These are phyloP conservation scores for Purshia tridentata DNA, from an alignment of 306 rosid species.

Conservation along the genomic window DNA sequence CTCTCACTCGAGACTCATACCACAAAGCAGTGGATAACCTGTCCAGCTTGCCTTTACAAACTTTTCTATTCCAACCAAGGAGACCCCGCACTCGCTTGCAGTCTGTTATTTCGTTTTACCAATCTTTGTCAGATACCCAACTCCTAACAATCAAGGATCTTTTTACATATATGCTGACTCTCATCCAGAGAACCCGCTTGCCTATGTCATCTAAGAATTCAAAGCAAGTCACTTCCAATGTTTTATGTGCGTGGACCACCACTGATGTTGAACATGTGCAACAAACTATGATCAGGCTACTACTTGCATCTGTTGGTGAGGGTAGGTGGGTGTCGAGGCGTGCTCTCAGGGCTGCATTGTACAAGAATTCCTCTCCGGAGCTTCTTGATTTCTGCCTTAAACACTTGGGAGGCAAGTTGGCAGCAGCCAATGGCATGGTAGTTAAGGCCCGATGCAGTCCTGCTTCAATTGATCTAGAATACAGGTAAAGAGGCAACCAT, in stretches of 20 bases:
- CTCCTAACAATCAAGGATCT: conserved; percentile 58
- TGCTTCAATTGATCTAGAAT: conserved; percentile 43
- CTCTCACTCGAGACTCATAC: conserved; percentile 56
- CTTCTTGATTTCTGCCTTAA: conserved; percentile 62
- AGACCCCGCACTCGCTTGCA: conserved; percentile 43
- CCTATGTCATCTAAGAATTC: conserved; percentile 13
- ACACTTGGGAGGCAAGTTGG: conserved; percentile 50
- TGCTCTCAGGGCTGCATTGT: conserved; percentile 57
- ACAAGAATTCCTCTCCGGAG: conserved; percentile 47
- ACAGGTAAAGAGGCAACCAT: conserved; percentile 39
- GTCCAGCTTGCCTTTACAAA: conserved; percentile 39
- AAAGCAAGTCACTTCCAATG: conserved; percentile 23
- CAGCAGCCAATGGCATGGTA: conserved; percentile 45
- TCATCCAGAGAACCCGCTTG: conserved; percentile 22
- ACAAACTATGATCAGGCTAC: conserved; percentile 50
- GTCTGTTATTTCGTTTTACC: conserved; percentile 53
- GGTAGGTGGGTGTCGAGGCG: conserved; percentile 50
- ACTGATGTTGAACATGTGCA: conserved; percentile 57
- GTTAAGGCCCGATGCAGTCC: conserved; percentile 51
- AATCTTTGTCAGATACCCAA: conserved; percentile 44
- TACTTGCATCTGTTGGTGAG: conserved; percentile 40
- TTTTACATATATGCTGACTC: conserved; percentile 41
- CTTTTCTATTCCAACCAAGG: conserved; percentile 45
- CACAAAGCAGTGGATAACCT: conserved; percentile 46
- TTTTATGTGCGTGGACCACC: conserved; percentile 49